These are phyloP conservation scores for Populus hybrid DNA, from an alignment of 441 rosid species.

Conservation along the genomic window DNA sequence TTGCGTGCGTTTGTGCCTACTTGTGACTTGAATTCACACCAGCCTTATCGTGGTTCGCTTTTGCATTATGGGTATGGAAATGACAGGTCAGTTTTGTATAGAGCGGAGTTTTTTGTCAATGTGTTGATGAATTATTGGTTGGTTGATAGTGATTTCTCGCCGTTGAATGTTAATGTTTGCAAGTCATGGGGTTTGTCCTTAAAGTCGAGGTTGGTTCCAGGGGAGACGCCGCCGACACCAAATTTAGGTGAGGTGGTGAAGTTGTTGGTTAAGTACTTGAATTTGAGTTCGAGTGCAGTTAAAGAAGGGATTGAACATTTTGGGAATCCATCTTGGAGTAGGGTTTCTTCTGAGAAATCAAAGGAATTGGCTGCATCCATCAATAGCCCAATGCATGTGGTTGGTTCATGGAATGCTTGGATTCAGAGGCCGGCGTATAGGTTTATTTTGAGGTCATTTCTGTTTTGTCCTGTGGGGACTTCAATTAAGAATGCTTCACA, in stretches of 20 bases:
- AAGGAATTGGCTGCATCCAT: conserved; percentile 29
- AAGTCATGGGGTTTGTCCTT: conserved; percentile 63
- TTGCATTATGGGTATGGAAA: conserved; percentile 55
- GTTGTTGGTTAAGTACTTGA: conserved; percentile 76
- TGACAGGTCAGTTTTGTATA: conserved; percentile 53
- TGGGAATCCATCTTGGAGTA: conserved; percentile 45
- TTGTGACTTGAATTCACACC: conserved; percentile 51
- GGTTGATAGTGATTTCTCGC: conserved; percentile 91
- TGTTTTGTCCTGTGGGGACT: conserved; percentile 68
- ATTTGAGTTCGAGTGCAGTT: conserved; percentile 46
- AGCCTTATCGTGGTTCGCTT: conserved; percentile 71
- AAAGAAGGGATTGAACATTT: conserved; percentile 34
- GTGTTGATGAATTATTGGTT: conserved; percentile 76
- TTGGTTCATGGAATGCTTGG: conserved; percentile 59
- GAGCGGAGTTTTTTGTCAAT: conserved; percentile 76
- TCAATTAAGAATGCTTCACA: conserved; percentile 73
- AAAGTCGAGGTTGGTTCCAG: conserved; percentile 44
- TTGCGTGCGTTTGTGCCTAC: conserved; percentile 74
- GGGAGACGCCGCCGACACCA: conserved; percentile 68
- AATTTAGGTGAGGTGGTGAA: conserved; percentile 76
- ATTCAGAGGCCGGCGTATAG: conserved; percentile 80
- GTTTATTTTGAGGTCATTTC: conserved; percentile 67
- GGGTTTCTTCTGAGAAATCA: conserved; percentile 39
- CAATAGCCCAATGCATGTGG: conserved; percentile 25
- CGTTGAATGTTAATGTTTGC: conserved; percentile 46